Conservation (phyloP, 768 basidiomycete genomes). For the Auriscalpium vulgare region DNA sequence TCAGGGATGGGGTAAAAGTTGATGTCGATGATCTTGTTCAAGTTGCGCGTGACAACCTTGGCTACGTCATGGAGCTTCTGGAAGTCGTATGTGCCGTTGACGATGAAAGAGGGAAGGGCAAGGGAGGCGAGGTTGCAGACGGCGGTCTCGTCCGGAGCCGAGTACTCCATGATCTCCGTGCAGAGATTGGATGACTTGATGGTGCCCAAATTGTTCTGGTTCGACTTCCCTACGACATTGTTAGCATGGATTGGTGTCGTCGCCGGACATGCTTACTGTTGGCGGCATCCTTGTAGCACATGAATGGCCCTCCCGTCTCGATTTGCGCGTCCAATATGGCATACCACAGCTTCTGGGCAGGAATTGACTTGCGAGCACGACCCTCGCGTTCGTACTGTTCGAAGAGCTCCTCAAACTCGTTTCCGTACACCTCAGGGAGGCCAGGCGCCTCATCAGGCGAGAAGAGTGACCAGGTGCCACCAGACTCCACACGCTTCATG, state of each 20-base stretch:
- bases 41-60: constrained; percentile 88
- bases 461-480: constrained; percentile 91
- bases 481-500: constrained; percentile 94
- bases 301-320: constrained; percentile 98
- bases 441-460: constrained; percentile 95
- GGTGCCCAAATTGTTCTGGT: constrained; percentile 96
- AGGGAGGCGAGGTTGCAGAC: constrained; percentile 98
- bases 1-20: constrained; percentile 95
- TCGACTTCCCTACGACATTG: constrained; percentile 70
- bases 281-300: constrained; percentile 96
- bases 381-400: constrained; percentile 87
- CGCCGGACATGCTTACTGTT: constrained; percentile 51
- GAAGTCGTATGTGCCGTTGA: constrained; percentile 83
- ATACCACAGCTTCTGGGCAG: constrained; percentile 98
- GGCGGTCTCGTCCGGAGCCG: constrained; percentile 92
- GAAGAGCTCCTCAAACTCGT: constrained; percentile 83
- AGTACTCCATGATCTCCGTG: constrained; percentile 99
- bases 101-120: constrained; percentile 88
- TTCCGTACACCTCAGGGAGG: constrained; percentile 80
- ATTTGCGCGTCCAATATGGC: constrained; percentile 94
- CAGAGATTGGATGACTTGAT: constrained; percentile 99
- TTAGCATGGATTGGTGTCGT: neutral
- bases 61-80: constrained; percentile 88
- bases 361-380: constrained; percentile 71
- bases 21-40: constrained; percentile 89